Base-by-base conservation (phyloP, 2,329 filamentous ascomycete genomes). In the Neopestalotiopsis rosae region DNA sequence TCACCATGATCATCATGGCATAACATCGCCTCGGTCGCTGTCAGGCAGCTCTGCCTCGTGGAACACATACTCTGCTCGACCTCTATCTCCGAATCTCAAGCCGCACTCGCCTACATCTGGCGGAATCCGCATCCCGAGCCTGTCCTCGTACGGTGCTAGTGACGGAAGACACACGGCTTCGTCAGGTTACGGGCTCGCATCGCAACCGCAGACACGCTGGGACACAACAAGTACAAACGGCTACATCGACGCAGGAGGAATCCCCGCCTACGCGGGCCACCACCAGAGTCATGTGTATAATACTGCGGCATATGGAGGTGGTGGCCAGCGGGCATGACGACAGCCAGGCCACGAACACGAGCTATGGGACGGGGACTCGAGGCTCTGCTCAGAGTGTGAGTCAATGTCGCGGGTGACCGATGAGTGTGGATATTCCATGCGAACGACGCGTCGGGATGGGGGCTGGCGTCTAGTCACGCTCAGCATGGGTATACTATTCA, bases 1-100 rank as follows among this genome's bases (percentile, higher is more conserved):
- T 66, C 82, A 75, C 72, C 81, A 81, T 72, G 83, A 87, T 57
- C 81, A 85, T 58, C 86, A 88, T 59, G 79, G 83, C 4, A 82
- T 89, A 38, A 81, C 85, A 0, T 89, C 87, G 9, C 87, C 87
- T 0, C 81, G 87, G 1, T 87, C 86, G 1, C 78, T 89, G 2
- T 81, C 84, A 0, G 84, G 85, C 2, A 82, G 82, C 1, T 80
- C 83, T 4, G 78, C 84, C 1, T 79, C 80, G n/a, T 89, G 87
- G 87, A 79, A 79, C 0, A 76, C 82, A 0, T 88, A 87, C 73
- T 78, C 81, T 1, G 77, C 76, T 7, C 83, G 86, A n/a, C 80
- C 85, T 0, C 77, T 89, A 57, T 85, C 83, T 0, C 83, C 83
- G 1, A 74, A 75, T 0, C 69, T 82, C 30, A 83, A 83, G 69